A percentile compares a stretch with the other conserved stretches of the same genome.
phyloP scores from a whole-genome alignment of 345 rosid genomes.

The Syzygium aqueum region DNA sequence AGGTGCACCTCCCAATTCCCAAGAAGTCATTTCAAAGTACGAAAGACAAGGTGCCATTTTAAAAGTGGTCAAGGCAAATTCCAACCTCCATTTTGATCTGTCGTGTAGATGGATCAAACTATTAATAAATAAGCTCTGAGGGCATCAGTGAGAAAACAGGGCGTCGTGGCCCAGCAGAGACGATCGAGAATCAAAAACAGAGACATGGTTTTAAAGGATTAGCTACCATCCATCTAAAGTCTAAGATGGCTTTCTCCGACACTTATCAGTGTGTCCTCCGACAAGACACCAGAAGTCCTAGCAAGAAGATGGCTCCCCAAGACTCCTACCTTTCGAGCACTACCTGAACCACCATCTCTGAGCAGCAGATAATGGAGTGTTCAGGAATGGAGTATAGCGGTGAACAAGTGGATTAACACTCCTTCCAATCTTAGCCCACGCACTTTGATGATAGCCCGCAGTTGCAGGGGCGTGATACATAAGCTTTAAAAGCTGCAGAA shows the following conservation, averaged over 20 bases:
- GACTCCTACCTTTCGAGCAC: neutral
- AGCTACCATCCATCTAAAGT: neutral
- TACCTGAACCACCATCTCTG: constrained; percentile 95
- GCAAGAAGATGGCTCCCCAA: neutral
- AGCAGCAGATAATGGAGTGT: constrained; percentile 47
- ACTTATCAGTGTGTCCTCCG: neutral
- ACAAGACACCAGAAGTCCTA: neutral
- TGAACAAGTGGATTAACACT: constrained; percentile 49
- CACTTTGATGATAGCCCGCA: constrained; percentile 81
- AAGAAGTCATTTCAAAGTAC: neutral
- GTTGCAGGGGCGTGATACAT: constrained; percentile 95
- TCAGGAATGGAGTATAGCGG: constrained; percentile 72
- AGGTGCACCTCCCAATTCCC: neutral
- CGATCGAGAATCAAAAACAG: neutral
- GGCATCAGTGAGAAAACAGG: neutral
- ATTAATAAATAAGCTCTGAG: neutral
- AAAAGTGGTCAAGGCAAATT: neutral
- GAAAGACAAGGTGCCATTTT: neutral
- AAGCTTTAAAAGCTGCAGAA: constrained; percentile 74
- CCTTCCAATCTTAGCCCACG: constrained; percentile 72
- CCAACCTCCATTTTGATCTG: neutral
- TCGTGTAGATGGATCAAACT: neutral
- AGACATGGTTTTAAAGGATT: neutral
- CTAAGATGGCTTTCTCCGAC: neutral
- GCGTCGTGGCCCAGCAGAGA: neutral